These are phyloP conservation scores for Lactarius hatsudake DNA, from an alignment of 768 basidiomycete genomes.

Conservation along the genomic window DNA sequence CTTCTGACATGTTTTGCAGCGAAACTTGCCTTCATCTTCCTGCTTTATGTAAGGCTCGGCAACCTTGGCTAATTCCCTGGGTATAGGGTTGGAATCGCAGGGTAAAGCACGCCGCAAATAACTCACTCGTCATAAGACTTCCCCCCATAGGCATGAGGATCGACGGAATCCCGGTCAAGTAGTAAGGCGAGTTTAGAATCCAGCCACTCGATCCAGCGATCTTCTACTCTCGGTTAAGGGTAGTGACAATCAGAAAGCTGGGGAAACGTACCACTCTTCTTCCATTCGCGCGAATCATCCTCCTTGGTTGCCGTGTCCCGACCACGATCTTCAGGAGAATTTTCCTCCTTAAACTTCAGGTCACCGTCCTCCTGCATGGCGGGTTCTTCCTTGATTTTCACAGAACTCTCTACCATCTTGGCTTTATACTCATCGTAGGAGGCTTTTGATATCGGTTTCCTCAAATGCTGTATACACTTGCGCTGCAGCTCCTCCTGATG, in stretches of 20 bases:
- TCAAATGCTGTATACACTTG: constrained; percentile 89
- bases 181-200: constrained; percentile 83
- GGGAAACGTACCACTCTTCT: constrained; percentile 59
- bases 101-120: constrained; percentile 22
- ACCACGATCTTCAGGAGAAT: constrained; percentile 31
- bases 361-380: constrained; percentile 40
- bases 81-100: constrained; percentile 22
- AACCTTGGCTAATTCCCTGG: constrained; percentile 76
- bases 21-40: constrained; percentile 95
- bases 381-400: constrained; percentile 45
- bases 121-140: constrained; percentile 87
- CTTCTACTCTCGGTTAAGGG: constrained; percentile 49
- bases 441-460: constrained; percentile 67
- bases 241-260: constrained; percentile 17
- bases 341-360: constrained; percentile 32
- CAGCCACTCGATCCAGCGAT: constrained; percentile 86
- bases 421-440: constrained; percentile 60
- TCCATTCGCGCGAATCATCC: constrained; percentile 49
- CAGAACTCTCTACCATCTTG: constrained; percentile 44
- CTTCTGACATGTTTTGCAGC: constrained; percentile 96
- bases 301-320: constrained; percentile 33
- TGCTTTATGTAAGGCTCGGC: constrained; percentile 84
- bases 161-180: constrained; percentile 73
- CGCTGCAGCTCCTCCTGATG: constrained; percentile 94
- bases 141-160: constrained; percentile 86